These are phyloP conservation scores for Pichia rugopelliculosa DNA, from an alignment of 805 yeast genomes.

Conservation along the genomic window DNA sequence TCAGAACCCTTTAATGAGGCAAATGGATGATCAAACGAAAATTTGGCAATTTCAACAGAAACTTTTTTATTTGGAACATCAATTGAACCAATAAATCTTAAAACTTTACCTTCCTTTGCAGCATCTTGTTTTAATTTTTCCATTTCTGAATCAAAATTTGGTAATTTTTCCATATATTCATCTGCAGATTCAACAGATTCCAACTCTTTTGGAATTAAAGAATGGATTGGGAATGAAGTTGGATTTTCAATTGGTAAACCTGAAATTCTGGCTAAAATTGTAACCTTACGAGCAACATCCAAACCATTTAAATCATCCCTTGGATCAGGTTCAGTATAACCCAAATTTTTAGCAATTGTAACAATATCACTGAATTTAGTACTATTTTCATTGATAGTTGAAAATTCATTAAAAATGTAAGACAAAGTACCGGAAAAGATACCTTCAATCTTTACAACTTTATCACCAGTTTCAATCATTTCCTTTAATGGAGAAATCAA, in stretches of 20 bases:
- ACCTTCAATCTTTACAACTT: conserved; percentile 87
- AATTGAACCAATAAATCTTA: conserved; percentile 89
- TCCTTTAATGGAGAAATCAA: conserved; percentile 84
- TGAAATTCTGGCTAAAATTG: conserved; percentile 88
- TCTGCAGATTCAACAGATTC: conserved; percentile 65
- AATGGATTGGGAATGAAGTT: conserved; percentile 87
- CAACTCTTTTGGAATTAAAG: conserved; percentile 81
- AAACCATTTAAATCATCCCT: conserved; percentile 97
- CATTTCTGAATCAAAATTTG: conserved; percentile 74
- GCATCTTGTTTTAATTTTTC: conserved; percentile 76
- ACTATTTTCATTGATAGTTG: conserved; percentile 54
- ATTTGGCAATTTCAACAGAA: conserved; percentile 83
- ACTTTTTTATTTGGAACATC: conserved; percentile 65
- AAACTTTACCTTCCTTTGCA: conserved; percentile 72
- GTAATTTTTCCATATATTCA: conserved; percentile 75
- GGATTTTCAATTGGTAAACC: conserved; percentile 84
- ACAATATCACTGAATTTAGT: conserved; percentile 87
- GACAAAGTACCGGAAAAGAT: conserved; percentile 94
- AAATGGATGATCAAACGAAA: conserved; percentile 85
- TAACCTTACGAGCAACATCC: conserved; percentile 97
- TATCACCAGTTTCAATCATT: conserved; percentile 86
- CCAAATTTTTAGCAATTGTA: conserved; percentile 76
- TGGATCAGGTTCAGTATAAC: conserved; percentile 99
- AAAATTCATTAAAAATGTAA: conserved; percentile 89
- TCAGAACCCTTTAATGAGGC: conserved; percentile 95